Evolutionary conservation across 1,284 basidiomycete genomes (phyloP).

Genomic region (Trichosporon faecale): DNA sequence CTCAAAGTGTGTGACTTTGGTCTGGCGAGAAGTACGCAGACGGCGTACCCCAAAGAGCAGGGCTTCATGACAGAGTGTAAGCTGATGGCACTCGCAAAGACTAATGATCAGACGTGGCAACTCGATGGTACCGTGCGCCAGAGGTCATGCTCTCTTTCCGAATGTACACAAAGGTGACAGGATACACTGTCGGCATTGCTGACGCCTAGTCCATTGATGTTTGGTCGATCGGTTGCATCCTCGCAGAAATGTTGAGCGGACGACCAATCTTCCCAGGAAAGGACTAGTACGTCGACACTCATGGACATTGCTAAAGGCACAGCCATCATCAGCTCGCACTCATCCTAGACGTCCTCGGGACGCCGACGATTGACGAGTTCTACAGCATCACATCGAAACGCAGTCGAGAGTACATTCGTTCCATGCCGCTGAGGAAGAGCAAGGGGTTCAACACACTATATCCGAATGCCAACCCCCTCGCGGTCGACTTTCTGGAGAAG

Average conservation of each 20-base stretch:
- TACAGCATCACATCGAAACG: conserved; percentile 80
- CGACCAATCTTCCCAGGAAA: conserved; percentile 93
- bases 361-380: conserved; percentile 85
- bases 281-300: conserved; percentile 61
- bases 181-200: conserved; percentile 22
- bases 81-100: neutral
- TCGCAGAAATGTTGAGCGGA: conserved; percentile 93
- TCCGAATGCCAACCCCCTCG: conserved; percentile 79
- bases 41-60: conserved; percentile 68
- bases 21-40: conserved; percentile 79
- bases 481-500: conserved; percentile 87
- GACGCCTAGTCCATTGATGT: conserved; percentile 71
- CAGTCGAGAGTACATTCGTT: conserved; percentile 84
- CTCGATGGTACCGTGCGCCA: conserved; percentile 75
- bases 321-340: conserved; percentile 85
- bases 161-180: conserved; percentile 79
- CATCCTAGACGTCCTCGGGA: conserved; percentile 89
- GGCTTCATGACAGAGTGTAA: conserved; percentile 75
- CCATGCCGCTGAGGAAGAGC: conserved; percentile 80
- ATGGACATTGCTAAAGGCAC: conserved; percentile 20
- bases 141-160: conserved; percentile 97
- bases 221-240: conserved; percentile 95
- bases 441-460: conserved; percentile 73
- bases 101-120: conserved; percentile 17
- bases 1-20: conserved; percentile 94